Conservation (phyloP, 805 yeast genomes). For the Candida easanensis region DNA sequence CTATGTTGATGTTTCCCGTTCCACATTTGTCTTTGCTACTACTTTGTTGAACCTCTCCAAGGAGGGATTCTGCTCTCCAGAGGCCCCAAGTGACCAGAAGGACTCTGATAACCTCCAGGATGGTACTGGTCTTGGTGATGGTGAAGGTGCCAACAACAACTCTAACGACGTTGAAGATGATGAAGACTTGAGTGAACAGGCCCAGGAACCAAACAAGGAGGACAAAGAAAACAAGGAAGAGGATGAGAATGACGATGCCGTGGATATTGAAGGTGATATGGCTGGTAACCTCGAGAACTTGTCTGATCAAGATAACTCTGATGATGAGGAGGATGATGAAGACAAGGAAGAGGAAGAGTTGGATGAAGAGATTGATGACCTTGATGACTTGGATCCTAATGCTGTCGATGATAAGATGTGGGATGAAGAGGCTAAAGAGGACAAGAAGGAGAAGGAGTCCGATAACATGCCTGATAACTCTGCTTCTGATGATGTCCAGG, state of each 20-base stretch:
- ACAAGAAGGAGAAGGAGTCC: conserved; percentile 77
- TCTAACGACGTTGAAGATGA: conserved; percentile 88
- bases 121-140: conserved; percentile 93
- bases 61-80: conserved; percentile 92
- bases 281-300: conserved; percentile 84
- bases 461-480: conserved; percentile 64
- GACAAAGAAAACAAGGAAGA: conserved; percentile 62
- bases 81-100: conserved; percentile 61
- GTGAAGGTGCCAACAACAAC: conserved; percentile 79
- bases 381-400: conserved; percentile 89
- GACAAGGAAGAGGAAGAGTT: conserved; percentile 67
- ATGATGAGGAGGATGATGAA: conserved; percentile 47
- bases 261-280: conserved; percentile 95
- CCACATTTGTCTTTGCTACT: conserved; percentile 56
- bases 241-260: conserved; percentile 80
- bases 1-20: conserved; percentile 55
- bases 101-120: conserved; percentile 68
- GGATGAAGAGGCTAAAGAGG: conserved; percentile 85
- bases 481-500: conserved; percentile 43
- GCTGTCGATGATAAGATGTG: conserved; percentile 97
- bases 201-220: conserved; percentile 72
- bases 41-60: conserved; percentile 60
- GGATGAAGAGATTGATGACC: conserved; percentile 86
- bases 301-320: conserved; percentile 56
- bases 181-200: conserved; percentile 73